Evolutionary conservation across 192 early-diverging fungal genomes (phyloP), one percentile per base, ranked within the genome.

Genomic region (Rhizophagus clarus): DNA sequence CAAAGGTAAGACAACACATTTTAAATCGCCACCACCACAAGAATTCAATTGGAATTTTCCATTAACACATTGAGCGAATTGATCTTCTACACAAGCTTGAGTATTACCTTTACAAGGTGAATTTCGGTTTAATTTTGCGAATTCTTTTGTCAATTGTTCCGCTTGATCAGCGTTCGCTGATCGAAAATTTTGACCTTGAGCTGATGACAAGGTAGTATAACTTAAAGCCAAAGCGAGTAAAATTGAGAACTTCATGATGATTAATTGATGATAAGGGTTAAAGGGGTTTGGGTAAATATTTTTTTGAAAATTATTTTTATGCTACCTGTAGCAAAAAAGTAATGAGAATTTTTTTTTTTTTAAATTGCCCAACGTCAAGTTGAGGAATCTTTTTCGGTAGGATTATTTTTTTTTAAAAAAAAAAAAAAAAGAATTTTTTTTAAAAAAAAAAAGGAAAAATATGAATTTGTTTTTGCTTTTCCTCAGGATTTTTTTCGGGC

Each of bases 21-120:
- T 24, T 34, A 72, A 72, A 4, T 56, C 51, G 24, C 71, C 71
- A 40, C 32, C 71, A 72, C 71, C 42, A 26, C 71, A 72, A 32
- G 71, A 45, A 34, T 24, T 42, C 17, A 26, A 47, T 42, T 26
- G n/a, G 1, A 72, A 72, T 40, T 72, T 72, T 26, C 71, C 71
- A 72, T 0, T 2, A 72, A 72, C 71, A 40, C 71, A 72, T 45
- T 72, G 71, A 24, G 71, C 71, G 42, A 72, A 72, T 34, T 72
- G 31, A 26, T 24, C 40, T 11, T 72, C 42, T 0, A 72, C 71
- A 22, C 71, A 72, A 72, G 71, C 71, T 45, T 45, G 42, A 24
- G 42, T 5, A 24, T 15, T 37, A 22, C 7, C 11, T 22, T 11
- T 37, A 45, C 32, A 32, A n/a, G 71, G 40, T 4, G 51, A 56